Conservation (phyloP, 257 asterid genomes). For the Salvia miltiorrhiza region DNA sequence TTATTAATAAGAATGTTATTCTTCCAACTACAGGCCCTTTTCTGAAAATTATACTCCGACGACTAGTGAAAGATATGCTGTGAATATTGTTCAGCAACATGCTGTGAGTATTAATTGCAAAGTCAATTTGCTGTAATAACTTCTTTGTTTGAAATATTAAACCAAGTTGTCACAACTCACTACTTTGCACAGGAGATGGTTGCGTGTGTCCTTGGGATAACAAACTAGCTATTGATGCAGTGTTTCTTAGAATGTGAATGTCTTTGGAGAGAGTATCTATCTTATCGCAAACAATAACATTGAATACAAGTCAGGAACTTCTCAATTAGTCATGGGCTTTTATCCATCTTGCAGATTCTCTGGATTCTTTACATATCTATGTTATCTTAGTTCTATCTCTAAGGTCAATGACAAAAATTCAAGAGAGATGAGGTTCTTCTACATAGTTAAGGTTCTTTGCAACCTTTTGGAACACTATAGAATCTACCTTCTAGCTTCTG, state of each 20-base stretch:
- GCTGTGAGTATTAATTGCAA: conserved; percentile 50
- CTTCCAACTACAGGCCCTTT: conserved; percentile 67
- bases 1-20: conserved; percentile 19
- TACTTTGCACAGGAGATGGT: not conserved
- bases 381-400: not conserved
- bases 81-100: conserved; percentile 63
- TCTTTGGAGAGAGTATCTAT: not conserved
- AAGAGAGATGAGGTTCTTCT: not conserved
- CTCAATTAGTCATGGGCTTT: not conserved
- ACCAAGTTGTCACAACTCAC: not conserved
- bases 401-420: not conserved
- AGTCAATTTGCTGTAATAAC: not conserved
- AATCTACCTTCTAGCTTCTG: not conserved
- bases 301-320: not conserved
- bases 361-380: not conserved
- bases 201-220: not conserved
- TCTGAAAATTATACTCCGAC: conserved; percentile 65
- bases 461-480: not conserved
- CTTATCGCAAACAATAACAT: not conserved
- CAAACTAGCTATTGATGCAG: not conserved
- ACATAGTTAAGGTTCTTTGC: not conserved
- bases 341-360: not conserved
- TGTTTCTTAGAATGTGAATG: not conserved
- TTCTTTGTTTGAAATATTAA: not conserved
- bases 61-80: conserved; percentile 52